Base-by-base conservation (phyloP, 1,284 basidiomycete genomes). In the Malassezia dermatis region DNA sequence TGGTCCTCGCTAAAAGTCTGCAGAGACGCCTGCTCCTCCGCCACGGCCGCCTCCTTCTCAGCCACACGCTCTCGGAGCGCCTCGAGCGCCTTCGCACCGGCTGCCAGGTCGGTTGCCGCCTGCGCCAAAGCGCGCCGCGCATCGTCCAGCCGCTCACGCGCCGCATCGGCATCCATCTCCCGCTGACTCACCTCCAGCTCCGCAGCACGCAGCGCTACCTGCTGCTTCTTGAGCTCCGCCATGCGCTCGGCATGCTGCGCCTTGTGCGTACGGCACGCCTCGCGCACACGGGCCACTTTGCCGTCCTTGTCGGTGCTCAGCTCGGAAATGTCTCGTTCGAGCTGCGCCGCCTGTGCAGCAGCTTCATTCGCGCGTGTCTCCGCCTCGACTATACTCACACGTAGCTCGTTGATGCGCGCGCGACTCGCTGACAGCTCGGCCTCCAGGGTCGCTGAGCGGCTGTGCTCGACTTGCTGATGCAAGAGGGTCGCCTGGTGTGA, bases 261-360 rank as follows among this genome's bases (percentile, higher is more conserved):
- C 76, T 93, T 94, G 76, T 88, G 85, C 69, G 82, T 84, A 13
- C 80, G 80, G 60, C 95, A 89, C 56, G 84, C 82, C 21, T 80
- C 81, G 86, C 88, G 71, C 65, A 98, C 82, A 75, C 96, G 86
- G 37, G 86, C 86, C 52, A 91, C 86, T 78, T 98, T 98, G 44
- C 88, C 88, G 54, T 95, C 93, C 75, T 95, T 94, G 79, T 99
- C 91, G 75, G 89, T 85, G 78, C 94, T 91, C 78, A 98, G 95
- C 78, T 98, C 94, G 51, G 83, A 83, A 89, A 98, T 96, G 74
- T 99, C 94, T 69, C 85, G 85, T 77, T 96, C 87, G 23, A 96
- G 83, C 62, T 85, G 86, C 77, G 84, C 84, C 71, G 83, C 83
- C 60, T 96, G 90, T 0, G 80, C 83, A 51, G 84, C 78, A 0